A percentile compares a stretch with the other conserved stretches of the same genome.
Evolutionary conservation across 805 yeast genomes (phyloP).

Genomic region (Saturnispora hagleri): DNA sequence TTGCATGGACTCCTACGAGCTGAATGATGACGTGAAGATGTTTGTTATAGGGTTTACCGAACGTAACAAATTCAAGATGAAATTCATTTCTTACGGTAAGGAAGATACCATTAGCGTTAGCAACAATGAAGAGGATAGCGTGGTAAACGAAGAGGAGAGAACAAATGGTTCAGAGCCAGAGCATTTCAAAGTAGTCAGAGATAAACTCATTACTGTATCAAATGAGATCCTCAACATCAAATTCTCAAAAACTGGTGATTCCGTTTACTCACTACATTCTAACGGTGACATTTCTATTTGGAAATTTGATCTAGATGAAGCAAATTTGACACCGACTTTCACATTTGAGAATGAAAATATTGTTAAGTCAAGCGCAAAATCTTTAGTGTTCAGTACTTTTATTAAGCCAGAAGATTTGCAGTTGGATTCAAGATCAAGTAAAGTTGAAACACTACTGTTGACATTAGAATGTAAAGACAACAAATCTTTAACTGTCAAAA

Average conservation of each 20-base stretch:
- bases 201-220: conserved; percentile 22
- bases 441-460: conserved; percentile 17
- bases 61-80: conserved; percentile 25
- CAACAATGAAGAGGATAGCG: conserved; percentile 20
- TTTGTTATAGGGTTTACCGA: conserved; percentile 30
- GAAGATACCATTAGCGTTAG: background rate
- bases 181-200: conserved; percentile 26
- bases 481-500: conserved; percentile 18
- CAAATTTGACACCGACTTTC: conserved; percentile 8
- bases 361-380: conserved; percentile 5
- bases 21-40: conserved; percentile 19
- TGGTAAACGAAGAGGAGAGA: conserved; percentile 24
- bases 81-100: conserved; percentile 22
- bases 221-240: conserved; percentile 20
- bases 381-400: conserved; percentile 20
- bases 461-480: conserved; percentile 16
- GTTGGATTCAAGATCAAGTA: conserved; percentile 15
- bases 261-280: conserved; percentile 24
- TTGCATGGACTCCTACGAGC: conserved; percentile 30
- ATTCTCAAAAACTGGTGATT: conserved; percentile 21
- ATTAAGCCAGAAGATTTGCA: conserved; percentile 20
- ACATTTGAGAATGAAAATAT: conserved; percentile 9
- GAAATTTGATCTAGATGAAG: conserved; percentile 15
- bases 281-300: conserved; percentile 26
- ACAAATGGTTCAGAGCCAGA: conserved; percentile 24